Percentiles rank a stretch among this genome's conserved stretches.
phyloP scores from a whole-genome alignment of 306 rosid species.

The Dicorynia guianensis region DNA sequence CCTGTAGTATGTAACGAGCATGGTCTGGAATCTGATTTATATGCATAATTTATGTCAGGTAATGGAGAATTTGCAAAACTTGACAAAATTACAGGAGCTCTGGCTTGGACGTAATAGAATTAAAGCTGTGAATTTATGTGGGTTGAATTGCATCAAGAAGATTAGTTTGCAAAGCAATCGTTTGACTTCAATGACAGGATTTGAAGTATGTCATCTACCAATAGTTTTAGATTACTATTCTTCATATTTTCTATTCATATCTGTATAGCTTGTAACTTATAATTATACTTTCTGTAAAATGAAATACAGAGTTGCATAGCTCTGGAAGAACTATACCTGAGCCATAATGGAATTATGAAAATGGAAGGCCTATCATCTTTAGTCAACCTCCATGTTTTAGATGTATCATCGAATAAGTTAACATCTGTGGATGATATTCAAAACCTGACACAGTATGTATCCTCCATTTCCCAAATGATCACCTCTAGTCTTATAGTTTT shows the following conservation, averaged over 20 bases:
- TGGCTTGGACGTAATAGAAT: constrained; percentile 97
- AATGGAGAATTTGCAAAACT: constrained; percentile 79
- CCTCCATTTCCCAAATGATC: background rate
- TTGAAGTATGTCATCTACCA: constrained; percentile 61
- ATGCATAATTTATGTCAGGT: constrained; percentile 56
- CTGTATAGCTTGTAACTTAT: constrained; percentile 6
- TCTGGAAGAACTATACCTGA: constrained; percentile 89
- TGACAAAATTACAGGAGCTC: constrained; percentile 74
- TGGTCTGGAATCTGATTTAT: constrained; percentile 6
- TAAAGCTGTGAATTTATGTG: constrained; percentile 79
- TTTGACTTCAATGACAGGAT: constrained; percentile 80
- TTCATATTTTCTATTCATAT: constrained; percentile 14
- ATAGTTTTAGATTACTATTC: background rate
- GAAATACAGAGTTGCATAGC: constrained; percentile 70
- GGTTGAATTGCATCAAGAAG: constrained; percentile 78
- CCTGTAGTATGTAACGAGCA: background rate
- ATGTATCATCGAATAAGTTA: constrained; percentile 89
- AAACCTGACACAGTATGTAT: constrained; percentile 68
- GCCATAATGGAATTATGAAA: constrained; percentile 91
- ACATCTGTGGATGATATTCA: constrained; percentile 67
- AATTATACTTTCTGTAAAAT: background rate
- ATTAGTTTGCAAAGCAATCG: constrained; percentile 97
- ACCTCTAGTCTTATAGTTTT: constrained; percentile 27
- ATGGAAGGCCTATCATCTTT: constrained; percentile 90
- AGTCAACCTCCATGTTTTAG: constrained; percentile 82